phyloP scores from a whole-genome alignment of 2,329 filamentous ascomycete species.

The Graphilbum sp. region DNA sequence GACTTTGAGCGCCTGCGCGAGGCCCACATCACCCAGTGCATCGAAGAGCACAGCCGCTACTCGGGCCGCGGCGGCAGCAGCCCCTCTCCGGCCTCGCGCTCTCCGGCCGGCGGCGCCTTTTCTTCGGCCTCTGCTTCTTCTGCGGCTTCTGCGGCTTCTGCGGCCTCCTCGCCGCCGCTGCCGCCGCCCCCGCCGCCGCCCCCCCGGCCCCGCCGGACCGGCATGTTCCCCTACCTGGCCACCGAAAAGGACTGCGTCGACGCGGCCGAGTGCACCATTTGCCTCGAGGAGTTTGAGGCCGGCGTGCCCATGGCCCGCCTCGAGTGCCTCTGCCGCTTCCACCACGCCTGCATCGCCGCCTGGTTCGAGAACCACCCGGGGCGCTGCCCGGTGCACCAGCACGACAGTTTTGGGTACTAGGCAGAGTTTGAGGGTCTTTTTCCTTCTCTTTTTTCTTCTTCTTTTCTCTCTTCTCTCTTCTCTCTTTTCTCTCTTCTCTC shows the following conservation, averaged over 20 bases:
- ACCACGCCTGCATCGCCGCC: conserved; percentile 39
- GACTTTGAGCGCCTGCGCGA: conserved; percentile 39
- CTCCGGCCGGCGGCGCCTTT: conserved; percentile 8
- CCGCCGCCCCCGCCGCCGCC: conserved; percentile 11
- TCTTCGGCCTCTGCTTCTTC: conserved; percentile 7
- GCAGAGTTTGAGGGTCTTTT: no score
- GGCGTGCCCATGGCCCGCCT: conserved; percentile 47
- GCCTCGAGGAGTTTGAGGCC: conserved; percentile 47
- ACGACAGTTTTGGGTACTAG: conserved; percentile 40
- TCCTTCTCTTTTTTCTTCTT: not conserved
- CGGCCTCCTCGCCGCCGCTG: not conserved
- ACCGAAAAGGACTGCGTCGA: conserved; percentile 56
- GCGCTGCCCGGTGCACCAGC: conserved; percentile 49
- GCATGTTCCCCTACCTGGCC: conserved; percentile 47
- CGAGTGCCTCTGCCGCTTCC: conserved; percentile 51
- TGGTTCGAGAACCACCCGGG: conserved; percentile 49
- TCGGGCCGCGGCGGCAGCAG: conserved; percentile 13
- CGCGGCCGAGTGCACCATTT: conserved; percentile 51
- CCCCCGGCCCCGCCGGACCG: conserved; percentile 32
- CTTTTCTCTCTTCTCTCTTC: not conserved
- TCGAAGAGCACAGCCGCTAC: conserved; percentile 36
- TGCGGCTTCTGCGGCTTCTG: conserved; percentile 1
- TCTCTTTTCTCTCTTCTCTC: not conserved
- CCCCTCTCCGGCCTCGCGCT: not conserved
- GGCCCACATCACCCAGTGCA: conserved; percentile 41